Evolutionary conservation across 148 eudicot genomes (phyloP).

Genomic region (Nepenthes gracilis): DNA sequence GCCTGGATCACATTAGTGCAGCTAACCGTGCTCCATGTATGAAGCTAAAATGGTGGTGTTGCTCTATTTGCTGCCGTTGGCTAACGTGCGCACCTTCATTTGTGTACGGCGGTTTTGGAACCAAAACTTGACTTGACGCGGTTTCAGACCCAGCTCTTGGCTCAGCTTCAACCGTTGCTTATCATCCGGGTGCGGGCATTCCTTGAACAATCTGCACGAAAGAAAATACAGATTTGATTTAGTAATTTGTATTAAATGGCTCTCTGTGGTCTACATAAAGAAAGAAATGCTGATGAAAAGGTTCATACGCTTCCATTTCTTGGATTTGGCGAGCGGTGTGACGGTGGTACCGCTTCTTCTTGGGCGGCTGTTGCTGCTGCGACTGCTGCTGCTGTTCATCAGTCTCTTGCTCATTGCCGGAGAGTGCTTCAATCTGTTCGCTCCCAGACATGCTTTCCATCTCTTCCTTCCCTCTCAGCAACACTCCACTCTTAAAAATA

Average conservation of each 20-base stretch:
- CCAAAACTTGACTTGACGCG: constrained; percentile 98
- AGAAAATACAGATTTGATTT: not conserved
- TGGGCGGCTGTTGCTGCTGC: constrained; percentile 10
- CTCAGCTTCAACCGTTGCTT: constrained; percentile 81
- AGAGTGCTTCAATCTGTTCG: constrained; percentile 60
- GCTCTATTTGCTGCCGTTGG: not conserved
- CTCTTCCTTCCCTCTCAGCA: constrained; percentile 46
- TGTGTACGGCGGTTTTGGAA: constrained; percentile 97
- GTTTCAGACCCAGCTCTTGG: constrained; percentile 86
- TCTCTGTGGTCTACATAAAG: not conserved
- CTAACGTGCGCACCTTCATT: constrained; percentile 55
- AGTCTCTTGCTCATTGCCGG: constrained; percentile 59
- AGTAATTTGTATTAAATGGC: constrained; percentile 5
- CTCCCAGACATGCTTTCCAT: constrained; percentile 65
- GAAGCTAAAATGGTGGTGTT: not conserved
- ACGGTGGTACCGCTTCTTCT: constrained; percentile 90
- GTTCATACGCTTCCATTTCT: constrained; percentile 86
- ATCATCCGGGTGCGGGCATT: constrained; percentile 95
- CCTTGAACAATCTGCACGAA: constrained; percentile 64
- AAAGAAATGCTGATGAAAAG: not conserved
- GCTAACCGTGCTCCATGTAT: not conserved
- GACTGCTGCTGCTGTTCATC: constrained; percentile 3
- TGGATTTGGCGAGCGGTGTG: constrained; percentile 97
- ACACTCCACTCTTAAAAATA: constrained; percentile 15
- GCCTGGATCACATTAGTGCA: too few relatives aligned